Percentiles rank a stretch among this genome's conserved stretches.
Conservation (phyloP, 148 eudicot genomes). For the Rheum nobile region DNA sequence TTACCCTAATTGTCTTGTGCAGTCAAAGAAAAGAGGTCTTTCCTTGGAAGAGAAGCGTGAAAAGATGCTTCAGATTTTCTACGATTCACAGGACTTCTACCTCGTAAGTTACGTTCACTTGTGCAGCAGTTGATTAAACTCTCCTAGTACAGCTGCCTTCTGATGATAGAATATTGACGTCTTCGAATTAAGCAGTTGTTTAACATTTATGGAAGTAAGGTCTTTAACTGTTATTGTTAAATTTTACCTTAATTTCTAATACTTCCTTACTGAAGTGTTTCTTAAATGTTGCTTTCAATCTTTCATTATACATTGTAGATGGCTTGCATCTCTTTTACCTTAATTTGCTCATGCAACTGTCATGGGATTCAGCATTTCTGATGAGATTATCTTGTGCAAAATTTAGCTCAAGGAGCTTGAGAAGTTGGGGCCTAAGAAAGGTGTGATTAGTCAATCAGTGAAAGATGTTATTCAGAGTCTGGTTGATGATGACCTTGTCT, state of each 20-base stretch:
- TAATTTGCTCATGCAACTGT: neutral
- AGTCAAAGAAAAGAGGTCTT: constrained; percentile 98
- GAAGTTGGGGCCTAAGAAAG: constrained; percentile 94
- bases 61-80: constrained; percentile 90
- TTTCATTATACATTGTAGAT: neutral
- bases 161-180: neutral
- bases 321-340: neutral
- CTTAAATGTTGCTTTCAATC: neutral
- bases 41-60: constrained; percentile 96
- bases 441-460: constrained; percentile 90
- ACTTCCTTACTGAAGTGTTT: neutral
- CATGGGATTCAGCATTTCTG: neutral
- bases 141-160: neutral
- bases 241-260: neutral
- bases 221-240: neutral
- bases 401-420: constrained; percentile 96
- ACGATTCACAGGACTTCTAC: constrained; percentile 87
- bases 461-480: constrained; percentile 94
- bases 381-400: constrained; percentile 6
- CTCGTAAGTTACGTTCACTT: constrained; percentile 47
- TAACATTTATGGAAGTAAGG: neutral
- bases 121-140: no score
- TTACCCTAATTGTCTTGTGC: neutral
- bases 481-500: constrained; percentile 95
- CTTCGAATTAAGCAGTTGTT: neutral